A percentile compares a stretch with the other conserved stretches of the same genome.
Evolutionary conservation across 2,329 filamentous ascomycete genomes (phyloP).

Genomic region (Didymella arachidicola): DNA sequence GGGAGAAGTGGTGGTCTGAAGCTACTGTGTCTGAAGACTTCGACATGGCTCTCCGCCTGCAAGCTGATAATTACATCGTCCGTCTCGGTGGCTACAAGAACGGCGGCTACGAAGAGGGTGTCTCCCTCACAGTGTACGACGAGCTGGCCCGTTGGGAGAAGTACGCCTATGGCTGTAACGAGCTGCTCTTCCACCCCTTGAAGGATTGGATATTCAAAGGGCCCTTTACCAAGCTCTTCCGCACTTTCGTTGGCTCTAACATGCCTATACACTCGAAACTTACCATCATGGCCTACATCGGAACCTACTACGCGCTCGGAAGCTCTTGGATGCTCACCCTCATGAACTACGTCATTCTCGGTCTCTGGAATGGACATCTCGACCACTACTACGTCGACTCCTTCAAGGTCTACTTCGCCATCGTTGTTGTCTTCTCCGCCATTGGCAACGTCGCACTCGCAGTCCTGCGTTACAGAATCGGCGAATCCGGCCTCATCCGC

Average conservation of each 20-base stretch:
- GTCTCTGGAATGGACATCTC: constrained; percentile 75
- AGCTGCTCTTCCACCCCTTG: constrained; percentile 74
- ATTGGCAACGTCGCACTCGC: constrained; percentile 69
- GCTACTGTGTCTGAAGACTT: constrained; percentile 80
- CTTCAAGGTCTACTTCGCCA: constrained; percentile 70
- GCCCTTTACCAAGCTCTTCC: constrained; percentile 71
- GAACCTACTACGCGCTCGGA: constrained; percentile 75
- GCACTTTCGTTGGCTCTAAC: constrained; percentile 65
- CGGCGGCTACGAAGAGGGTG: constrained; percentile 76
- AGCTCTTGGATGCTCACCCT: constrained; percentile 71
- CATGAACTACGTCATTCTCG: constrained; percentile 74
- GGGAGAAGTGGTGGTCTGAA: constrained; percentile 76
- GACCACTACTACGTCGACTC: constrained; percentile 83
- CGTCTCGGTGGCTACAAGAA: constrained; percentile 74
- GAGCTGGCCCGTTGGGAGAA: constrained; percentile 77
- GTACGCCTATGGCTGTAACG: constrained; percentile 73
- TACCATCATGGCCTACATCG: constrained; percentile 75
- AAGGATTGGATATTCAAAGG: constrained; percentile 67
- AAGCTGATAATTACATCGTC: constrained; percentile 72
- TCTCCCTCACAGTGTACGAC: constrained; percentile 76
- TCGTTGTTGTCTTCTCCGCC: constrained; percentile 70
- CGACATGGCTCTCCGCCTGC: constrained; percentile 75
- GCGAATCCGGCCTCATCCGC: constrained; percentile 60
- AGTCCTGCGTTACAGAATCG: constrained; percentile 68
- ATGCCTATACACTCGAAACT: constrained; percentile 72